phyloP scores from a whole-genome alignment of 1,284 basidiomycete species.

The Cystobasidium slooffiae region DNA sequence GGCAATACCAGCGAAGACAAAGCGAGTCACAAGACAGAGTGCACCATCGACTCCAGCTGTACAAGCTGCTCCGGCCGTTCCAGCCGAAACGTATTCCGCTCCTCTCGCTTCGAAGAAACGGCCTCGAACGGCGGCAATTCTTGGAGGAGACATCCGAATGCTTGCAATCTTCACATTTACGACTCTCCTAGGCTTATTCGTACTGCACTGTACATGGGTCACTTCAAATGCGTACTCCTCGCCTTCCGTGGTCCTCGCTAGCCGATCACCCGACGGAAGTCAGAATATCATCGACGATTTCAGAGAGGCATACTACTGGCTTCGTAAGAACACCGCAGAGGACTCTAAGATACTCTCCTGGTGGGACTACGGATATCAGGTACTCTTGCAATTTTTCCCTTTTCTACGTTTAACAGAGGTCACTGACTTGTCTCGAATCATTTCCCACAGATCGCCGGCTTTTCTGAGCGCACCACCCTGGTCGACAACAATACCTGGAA shows the following conservation, averaged over 20 bases:
- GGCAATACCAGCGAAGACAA: constrained; percentile 63
- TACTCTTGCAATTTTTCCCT: constrained; percentile 63
- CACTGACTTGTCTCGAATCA: background rate
- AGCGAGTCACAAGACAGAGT: constrained; percentile 64
- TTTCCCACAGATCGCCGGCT: constrained; percentile 63
- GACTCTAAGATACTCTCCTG: constrained; percentile 96
- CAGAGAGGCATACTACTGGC: constrained; percentile 99
- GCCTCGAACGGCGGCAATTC: constrained; percentile 67
- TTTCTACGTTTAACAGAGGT: background rate
- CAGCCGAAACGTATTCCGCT: constrained; percentile 38
- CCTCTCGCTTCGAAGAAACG: constrained; percentile 43
- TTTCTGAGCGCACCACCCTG: constrained; percentile 95
- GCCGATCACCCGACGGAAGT: constrained; percentile 77
- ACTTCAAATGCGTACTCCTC: constrained; percentile 95
- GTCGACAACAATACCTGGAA: constrained; percentile 99
- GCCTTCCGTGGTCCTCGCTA: constrained; percentile 93
- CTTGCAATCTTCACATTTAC: constrained; percentile 77
- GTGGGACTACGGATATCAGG: constrained; percentile 99
- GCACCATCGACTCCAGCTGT: constrained; percentile 54
- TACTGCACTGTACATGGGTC: constrained; percentile 95
- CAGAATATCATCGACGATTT: constrained; percentile 99
- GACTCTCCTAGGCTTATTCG: constrained; percentile 83
- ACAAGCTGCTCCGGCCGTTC: constrained; percentile 53
- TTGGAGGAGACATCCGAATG: constrained; percentile 80
- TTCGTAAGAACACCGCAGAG: constrained; percentile 90